Conservation (phyloP, 225 moss, liverwort and hornwort species). For the Rhytidiadelphus loreus region DNA sequence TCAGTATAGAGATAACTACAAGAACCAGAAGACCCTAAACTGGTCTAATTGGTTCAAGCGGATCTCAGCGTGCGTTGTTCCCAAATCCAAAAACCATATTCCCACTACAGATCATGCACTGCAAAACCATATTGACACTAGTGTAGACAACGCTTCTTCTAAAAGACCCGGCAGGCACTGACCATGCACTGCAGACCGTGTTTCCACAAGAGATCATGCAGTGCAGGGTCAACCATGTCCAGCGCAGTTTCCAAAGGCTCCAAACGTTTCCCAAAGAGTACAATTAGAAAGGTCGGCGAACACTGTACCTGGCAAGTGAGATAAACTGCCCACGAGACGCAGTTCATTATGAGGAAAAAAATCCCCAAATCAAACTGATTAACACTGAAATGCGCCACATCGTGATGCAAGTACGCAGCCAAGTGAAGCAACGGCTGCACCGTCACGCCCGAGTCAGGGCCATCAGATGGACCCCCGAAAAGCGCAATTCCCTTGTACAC, state of each 20-base stretch:
- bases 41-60: background rate
- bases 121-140: background rate
- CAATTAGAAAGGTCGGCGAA: background rate
- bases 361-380: slow-evolving; percentile 28
- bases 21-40: background rate
- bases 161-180: background rate
- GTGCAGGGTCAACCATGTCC: background rate
- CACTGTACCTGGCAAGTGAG: slow-evolving; percentile 25
- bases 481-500: slow-evolving; percentile 37
- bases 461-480: background rate
- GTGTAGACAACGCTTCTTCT: background rate
- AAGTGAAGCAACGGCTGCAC: slow-evolving; percentile 23
- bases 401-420: slow-evolving; percentile 8
- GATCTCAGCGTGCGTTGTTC: background rate
- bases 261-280: background rate
- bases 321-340: slow-evolving; percentile 38
- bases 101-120: too few species aligned
- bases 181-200: background rate
- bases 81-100: too few species aligned
- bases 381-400: slow-evolving; percentile 14
- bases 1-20: background rate
- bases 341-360: slow-evolving; percentile 40
- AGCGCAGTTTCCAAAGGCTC: background rate
- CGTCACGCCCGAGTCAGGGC: slow-evolving; percentile 14
- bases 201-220: background rate